Evolutionary conservation across 108 stramenopile species (phyloP), one percentile per base, ranked within the genome.

Genomic region (Skeletonema grethae): DNA sequence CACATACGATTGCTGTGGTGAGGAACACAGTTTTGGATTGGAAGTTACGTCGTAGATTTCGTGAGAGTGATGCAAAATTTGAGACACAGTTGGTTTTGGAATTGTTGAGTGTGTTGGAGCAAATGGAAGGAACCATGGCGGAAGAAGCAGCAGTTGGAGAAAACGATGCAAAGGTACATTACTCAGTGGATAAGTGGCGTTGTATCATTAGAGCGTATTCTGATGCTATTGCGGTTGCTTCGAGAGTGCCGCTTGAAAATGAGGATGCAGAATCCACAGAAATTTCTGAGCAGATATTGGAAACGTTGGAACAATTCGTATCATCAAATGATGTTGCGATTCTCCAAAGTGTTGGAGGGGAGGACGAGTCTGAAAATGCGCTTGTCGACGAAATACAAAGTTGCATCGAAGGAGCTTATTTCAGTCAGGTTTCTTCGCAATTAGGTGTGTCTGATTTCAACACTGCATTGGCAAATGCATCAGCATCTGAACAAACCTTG

Each of bases 1-100:
- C 66, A 11, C 65, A 45, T 18, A 57, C 71, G 1, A 55, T 79
- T 34, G 45, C 71, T 18, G 71, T 46, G 20, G 57, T 79, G 36
- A 45, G 67, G 34, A 67, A 72, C 34, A 63, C 66, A 2, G 9
- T 79, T 20, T 58, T 79, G 55, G 67, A 79, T 73, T 79, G 71
- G 71, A 41, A 61, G 18, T 7, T 20, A 5, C 55, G 61, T 5
- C 34, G 61, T 9, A 45, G 55, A 28, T 65, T 61, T 10, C 28
- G 15, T n/a, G 4, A 25, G 5, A 41, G 38, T 61, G 43, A 61
- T 32, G 35, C 2, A 61, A 6, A 7, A 35, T 59, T 45, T 18
- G 57, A 53, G 48, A 56, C 43, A 24, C 55, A 68, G 13, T 65
- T 79, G 4, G 61, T 46, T n/a, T 22, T 32, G n/a, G 63, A 67